Conservation (phyloP, 352 stramenopile genomes). For the Phytophthora megakarya region DNA sequence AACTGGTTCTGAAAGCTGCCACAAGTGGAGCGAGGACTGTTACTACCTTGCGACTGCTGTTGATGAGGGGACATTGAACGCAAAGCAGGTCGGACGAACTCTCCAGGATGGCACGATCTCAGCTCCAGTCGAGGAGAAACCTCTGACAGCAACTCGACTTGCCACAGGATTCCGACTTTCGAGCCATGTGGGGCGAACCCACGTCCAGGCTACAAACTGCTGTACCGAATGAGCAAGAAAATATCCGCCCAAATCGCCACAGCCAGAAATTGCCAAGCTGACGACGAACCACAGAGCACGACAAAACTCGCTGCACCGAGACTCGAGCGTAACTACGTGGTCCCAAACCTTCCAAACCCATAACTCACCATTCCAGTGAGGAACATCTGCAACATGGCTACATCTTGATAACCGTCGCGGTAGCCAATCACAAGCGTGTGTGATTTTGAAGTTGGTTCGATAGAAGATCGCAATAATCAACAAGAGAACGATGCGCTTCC, state of each 20-base stretch:
- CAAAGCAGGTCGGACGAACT: background rate
- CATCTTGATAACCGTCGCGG: background rate
- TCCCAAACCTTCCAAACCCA: background rate
- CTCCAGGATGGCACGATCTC: slow-evolving; percentile 7
- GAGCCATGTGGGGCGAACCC: slow-evolving; percentile 12
- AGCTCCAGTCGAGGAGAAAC: background rate
- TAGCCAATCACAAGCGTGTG: slow-evolving; percentile 20
- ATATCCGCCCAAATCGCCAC: slow-evolving; percentile 10
- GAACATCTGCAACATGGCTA: slow-evolving; percentile 8
- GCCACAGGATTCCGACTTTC: background rate
- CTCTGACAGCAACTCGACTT: slow-evolving; percentile 13
- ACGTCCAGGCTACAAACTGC: slow-evolving; percentile 1
- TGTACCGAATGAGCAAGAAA: slow-evolving; percentile 13
- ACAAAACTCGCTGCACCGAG: slow-evolving; percentile 12
- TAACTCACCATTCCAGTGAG: background rate
- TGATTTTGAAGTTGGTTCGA: slow-evolving; percentile 27
- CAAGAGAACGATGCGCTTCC: slow-evolving; percentile 10
- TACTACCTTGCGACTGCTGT: slow-evolving; percentile 1
- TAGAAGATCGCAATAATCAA: slow-evolving; percentile 24
- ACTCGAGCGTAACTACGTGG: background rate
- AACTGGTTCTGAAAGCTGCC: no score
- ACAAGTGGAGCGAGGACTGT: no score
- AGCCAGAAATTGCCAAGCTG: slow-evolving; percentile 15
- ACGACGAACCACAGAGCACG: background rate
- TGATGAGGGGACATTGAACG: background rate